A percentile compares a stretch with the other conserved stretches of the same genome.
These are phyloP conservation scores for Colletotrichum somersetense DNA, from an alignment of 2,329 filamentous ascomycete species.

Conservation along the genomic window DNA sequence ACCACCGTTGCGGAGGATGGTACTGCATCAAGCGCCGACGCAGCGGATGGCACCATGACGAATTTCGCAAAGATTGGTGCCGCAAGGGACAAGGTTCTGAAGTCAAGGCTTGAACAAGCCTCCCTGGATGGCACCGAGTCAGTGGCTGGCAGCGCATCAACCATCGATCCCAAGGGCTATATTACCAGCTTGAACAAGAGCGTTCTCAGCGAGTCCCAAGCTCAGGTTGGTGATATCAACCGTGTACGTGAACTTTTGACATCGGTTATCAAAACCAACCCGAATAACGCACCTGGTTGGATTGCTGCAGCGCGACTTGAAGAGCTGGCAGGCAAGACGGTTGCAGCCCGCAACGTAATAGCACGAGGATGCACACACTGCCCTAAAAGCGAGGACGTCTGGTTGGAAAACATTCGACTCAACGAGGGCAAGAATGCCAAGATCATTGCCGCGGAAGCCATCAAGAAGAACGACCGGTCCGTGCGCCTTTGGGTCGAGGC, in stretches of 20 bases:
- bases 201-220: slow-evolving; percentile 81
- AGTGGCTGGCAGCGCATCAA: slow-evolving; percentile 83
- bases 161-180: slow-evolving; percentile 95
- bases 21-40: slow-evolving; percentile 59
- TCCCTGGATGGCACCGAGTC: slow-evolving; percentile 78
- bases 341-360: slow-evolving; percentile 89
- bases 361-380: slow-evolving; percentile 90
- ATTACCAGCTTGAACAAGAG: slow-evolving; percentile 90
- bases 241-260: slow-evolving; percentile 92
- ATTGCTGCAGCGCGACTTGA: slow-evolving; percentile 94
- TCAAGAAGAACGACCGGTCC: slow-evolving; percentile 90
- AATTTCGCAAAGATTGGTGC: slow-evolving; percentile 98
- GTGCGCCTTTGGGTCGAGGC: slow-evolving; percentile 95
- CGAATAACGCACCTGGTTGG: slow-evolving; percentile 94
- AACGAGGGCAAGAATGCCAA: slow-evolving; percentile 95
- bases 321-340: slow-evolving; percentile 91
- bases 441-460: slow-evolving; percentile 92
- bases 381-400: slow-evolving; percentile 93
- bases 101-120: slow-evolving; percentile 93
- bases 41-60: slow-evolving; percentile 90
- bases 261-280: slow-evolving; percentile 97
- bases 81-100: slow-evolving; percentile 93
- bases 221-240: slow-evolving; percentile 94
- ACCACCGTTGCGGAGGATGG: slow-evolving; percentile 91
- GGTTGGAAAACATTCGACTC: slow-evolving; percentile 94